A percentile compares a stretch with the other conserved stretches of the same genome.
These are phyloP conservation scores for Suhomyces bokatorum DNA, from an alignment of 1,139 yeast species.

Conservation along the genomic window DNA sequence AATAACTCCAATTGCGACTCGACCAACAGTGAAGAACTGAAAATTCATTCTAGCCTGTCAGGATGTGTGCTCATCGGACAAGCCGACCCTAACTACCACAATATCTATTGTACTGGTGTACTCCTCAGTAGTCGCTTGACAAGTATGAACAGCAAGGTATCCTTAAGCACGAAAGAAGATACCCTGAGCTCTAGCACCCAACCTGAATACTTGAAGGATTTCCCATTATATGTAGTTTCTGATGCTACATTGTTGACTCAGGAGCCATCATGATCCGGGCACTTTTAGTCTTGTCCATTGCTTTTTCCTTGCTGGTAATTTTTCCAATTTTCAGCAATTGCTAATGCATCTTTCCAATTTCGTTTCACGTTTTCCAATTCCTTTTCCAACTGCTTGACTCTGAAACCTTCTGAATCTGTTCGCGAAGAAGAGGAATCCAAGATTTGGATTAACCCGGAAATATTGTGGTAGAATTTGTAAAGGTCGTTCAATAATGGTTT, in stretches of 20 bases:
- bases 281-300: background rate
- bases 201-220: slow-evolving; percentile 29
- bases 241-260: slow-evolving; percentile 32
- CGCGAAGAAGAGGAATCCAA: slow-evolving; percentile 14
- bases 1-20: background rate
- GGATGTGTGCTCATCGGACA: slow-evolving; percentile 8
- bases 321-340: slow-evolving; percentile 51
- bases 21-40: background rate
- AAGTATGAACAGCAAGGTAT: slow-evolving; percentile 19
- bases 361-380: slow-evolving; percentile 39
- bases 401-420: slow-evolving; percentile 12
- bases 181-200: slow-evolving; percentile 1
- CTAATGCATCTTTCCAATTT: slow-evolving; percentile 48
- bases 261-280: background rate
- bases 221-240: slow-evolving; percentile 33
- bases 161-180: slow-evolving; percentile 22
- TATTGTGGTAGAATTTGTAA: slow-evolving; percentile 23
- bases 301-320: slow-evolving; percentile 14
- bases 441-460: slow-evolving; percentile 25
- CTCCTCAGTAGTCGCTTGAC: slow-evolving; percentile 33
- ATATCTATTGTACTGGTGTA: slow-evolving; percentile 34
- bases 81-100: slow-evolving; percentile 19
- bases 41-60: background rate
- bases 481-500: slow-evolving; percentile 33
- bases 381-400: slow-evolving; percentile 30